Base-by-base conservation (phyloP, 108 stramenopile genomes). In the Skeletonema menzelii region DNA sequence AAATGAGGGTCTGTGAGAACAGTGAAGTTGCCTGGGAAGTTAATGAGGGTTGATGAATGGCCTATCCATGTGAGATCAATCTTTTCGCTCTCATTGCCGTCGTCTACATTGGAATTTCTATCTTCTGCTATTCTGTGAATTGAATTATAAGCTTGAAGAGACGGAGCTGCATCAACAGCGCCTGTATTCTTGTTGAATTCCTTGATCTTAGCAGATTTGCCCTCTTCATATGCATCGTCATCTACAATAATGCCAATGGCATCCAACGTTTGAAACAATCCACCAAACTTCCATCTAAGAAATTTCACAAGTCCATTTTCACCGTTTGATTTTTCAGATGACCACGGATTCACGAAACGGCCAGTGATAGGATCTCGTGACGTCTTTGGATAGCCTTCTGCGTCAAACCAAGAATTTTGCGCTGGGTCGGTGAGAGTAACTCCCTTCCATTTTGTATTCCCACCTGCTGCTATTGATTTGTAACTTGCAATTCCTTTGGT, bases 341-440 rank as follows among this genome's bases (percentile, higher is more conserved):
- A 66, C 93, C 93, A 94, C 24, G 93, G 93, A 82, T 94, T 94
- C 35, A 94, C 91, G 77, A 85, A 94, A 58, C 93, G 80, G 2
- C 91, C 91, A 17, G 88, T 83, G 13, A 70, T 65, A 0, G 76
- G 79, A 55, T 91, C 91, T 13, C 87, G 79, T 22, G 86, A 78
- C 3, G 91, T 88, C 34, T 90, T 69, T 0, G 93, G 93, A 72
- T 86, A 87, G 4, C 93, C 93, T 17, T 77, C 82, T 3, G 57
- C 26, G 65, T 91, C 91, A 64, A 94, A 94, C 91, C 93, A 92
- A 0, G 83, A 77, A 26, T 53, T 27, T 67, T 86, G 42, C 6
- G 83, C 73, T 47, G 88, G 88, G 74, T 93, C 92, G 2, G 84
- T 65, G 3, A 93, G 62, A 19, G 71, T 56, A 12, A 93, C 56